phyloP scores from a whole-genome alignment of 2,329 filamentous ascomycete genomes.

The Microthyrium microscopicum region DNA sequence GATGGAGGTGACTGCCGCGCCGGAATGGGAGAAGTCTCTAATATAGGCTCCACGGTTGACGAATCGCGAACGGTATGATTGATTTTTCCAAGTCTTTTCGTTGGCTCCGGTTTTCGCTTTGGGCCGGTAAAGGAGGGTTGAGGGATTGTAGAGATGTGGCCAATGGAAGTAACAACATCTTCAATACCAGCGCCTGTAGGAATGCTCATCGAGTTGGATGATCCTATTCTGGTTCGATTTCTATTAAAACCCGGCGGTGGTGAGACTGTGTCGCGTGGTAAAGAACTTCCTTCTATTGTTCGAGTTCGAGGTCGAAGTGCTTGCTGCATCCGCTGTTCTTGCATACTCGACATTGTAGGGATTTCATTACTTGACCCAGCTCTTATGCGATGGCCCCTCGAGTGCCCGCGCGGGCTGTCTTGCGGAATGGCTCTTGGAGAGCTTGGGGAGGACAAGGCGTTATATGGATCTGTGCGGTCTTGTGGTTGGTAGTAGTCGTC shows the following conservation, averaged over 20 bases:
- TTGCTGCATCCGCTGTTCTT: too few relatives aligned
- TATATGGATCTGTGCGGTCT: neutral
- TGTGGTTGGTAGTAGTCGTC: conserved; percentile 1
- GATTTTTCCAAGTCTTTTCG: conserved; percentile 6
- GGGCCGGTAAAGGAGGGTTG: conserved; percentile 8
- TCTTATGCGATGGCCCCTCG: conserved; percentile 3
- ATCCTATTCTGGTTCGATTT: conserved; percentile 43
- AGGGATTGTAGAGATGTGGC: conserved; percentile 23
- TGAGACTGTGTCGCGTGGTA: conserved; percentile 23
- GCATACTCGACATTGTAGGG: conserved; percentile 9
- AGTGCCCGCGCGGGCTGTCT: neutral
- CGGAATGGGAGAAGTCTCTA: neutral
- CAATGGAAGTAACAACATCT: conserved; percentile 24
- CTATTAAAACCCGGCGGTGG: conserved; percentile 23
- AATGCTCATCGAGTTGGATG: conserved; percentile 47
- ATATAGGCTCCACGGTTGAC: neutral
- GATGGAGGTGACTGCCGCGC: conserved; percentile 1
- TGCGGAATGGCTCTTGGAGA: conserved; percentile 3
- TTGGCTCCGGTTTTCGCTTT: neutral
- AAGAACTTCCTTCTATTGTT: conserved; percentile 30
- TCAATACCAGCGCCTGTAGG: conserved; percentile 27
- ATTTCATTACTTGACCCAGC: conserved; percentile 7
- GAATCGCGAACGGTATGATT: conserved; percentile 4
- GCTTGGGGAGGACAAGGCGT: neutral
- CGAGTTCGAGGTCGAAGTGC: conserved; percentile 35